phyloP scores from a whole-genome alignment of 306 rosid genomes.

The Leucaena leucocephala region DNA sequence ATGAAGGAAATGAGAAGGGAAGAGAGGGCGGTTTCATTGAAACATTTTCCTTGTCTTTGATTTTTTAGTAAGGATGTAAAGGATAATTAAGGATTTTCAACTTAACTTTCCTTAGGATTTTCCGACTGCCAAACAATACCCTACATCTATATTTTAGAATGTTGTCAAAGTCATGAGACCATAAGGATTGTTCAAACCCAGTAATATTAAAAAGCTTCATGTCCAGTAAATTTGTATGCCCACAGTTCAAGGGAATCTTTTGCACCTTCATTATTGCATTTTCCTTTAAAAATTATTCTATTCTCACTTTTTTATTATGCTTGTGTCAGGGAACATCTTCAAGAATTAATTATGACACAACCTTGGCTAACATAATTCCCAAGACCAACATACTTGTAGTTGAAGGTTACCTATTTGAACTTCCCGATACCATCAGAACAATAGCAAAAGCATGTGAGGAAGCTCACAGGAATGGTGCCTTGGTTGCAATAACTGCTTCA shows the following conservation, averaged over 20 bases:
- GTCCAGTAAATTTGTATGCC: neutral
- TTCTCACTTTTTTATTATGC: conserved; percentile 18
- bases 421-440: conserved; percentile 80
- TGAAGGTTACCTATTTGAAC: conserved; percentile 92
- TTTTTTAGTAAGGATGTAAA: neutral
- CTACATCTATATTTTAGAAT: neutral
- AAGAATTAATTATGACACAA: conserved; percentile 61
- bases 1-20: neutral
- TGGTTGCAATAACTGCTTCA: conserved; percentile 93
- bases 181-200: neutral
- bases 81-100: neutral
- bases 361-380: conserved; percentile 70
- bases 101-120: neutral
- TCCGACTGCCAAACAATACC: neutral
- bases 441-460: conserved; percentile 71
- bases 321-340: conserved; percentile 86
- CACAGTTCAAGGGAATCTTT: neutral
- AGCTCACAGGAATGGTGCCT: conserved; percentile 77
- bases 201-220: neutral
- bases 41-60: neutral
- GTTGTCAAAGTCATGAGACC: neutral
- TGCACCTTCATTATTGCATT: conserved; percentile 13
- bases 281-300: neutral
- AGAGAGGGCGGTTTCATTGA: neutral
- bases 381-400: conserved; percentile 81